Base-by-base conservation (phyloP, 805 yeast genomes). In the Wickerhamomyces queroliae region DNA sequence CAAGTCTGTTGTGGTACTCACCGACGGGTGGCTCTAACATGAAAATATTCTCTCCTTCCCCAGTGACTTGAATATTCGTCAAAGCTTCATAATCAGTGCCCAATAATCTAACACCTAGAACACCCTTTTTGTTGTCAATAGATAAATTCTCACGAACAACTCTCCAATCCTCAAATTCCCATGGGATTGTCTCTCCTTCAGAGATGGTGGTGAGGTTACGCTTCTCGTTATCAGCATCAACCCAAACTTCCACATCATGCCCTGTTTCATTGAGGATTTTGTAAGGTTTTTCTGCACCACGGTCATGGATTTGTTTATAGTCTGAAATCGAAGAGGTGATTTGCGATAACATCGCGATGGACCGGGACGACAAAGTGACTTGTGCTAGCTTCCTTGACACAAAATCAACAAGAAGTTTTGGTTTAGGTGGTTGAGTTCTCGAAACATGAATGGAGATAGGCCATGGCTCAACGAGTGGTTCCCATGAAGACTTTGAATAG, bases 121-220 rank as follows among this genome's bases (percentile, higher is more conserved):
- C 64, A 34, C 78, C 80, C n/a, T 67, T 69, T 16, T 72, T 75
- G 31, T 72, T 76, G 40, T 83, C 83, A 4, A 83, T 75, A 44
- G 76, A 80, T 40, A 90, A 64, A 40, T 79, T 78, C 53, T 91
- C 96, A 59, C 99, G 80, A 19, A 89, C 74, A 23, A 72, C 71
- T 45, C 86, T 71, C 97, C 98, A 93, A 55, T 91, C 96, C 52
- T 90, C 95, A 65, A 95, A 95, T 30, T 89, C 80, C 97, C 98
- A 93, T 1, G 86, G 83, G 5, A 76, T 56, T 4, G 61, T 59
- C 5, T 74, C 76, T 2, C 74, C 74, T 37, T 78, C 68, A 29
- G 64, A 59, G 13, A 85, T 54, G 0, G 50, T 28, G 0, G 70
- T 66, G 13, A 61, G 24, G 2, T 49, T 51, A 9, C 43, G 38